Base-by-base conservation (phyloP, 2,329 filamentous ascomycete genomes). In the Epicoccum sorghinum region DNA sequence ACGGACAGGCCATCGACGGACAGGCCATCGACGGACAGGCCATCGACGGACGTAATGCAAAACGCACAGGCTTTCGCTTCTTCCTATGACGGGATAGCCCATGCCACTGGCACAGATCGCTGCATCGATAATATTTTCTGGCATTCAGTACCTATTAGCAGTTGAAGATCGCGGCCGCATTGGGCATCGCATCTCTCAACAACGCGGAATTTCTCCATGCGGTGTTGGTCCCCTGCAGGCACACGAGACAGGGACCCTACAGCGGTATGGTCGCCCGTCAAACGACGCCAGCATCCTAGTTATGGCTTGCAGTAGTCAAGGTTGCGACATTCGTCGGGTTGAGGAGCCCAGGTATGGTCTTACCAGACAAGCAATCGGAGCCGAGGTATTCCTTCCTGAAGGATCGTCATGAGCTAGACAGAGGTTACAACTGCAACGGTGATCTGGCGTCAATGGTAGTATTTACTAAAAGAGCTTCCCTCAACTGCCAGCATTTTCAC, bases 301-400 rank as follows among this genome's bases (percentile, higher is more conserved):
- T 38, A 48, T 56, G 55, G 55, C 57, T 59, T 60, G 62, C 56
- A 62, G 55, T 53, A 59, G 43, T 37, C 22, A 44, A 23, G 27
- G 36, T 57, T 41, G 23, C 37, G 41, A 37, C 37, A 46, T 36
- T 46, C 40, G 25, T 25, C 12, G 29, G 29, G 29, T 24, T 18
- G 18, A 18, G 29, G 18, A 27, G 29, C 35, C 14, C 45, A 14
- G 13, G 25, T 8, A n/a, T 13, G 4, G 10, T n/a, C 37, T 18
- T 24, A 24, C 29, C 24, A 18, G n/a, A 24, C 29, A 35, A 18
- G 45, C 18, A 45, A 36, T 41, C 14, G 45, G 12, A 49, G 36
- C 46, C 40, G 40, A 38, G n/a, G 32, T 45, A 12, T 30, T 24
- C 23, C 29, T 36, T 12, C 7, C 30, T 14, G 30, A 39, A 45